A percentile compares a stretch with the other conserved stretches of the same genome.
Conservation (phyloP, 2,329 filamentous ascomycete genomes). For the Corinectria fuckeliana region DNA sequence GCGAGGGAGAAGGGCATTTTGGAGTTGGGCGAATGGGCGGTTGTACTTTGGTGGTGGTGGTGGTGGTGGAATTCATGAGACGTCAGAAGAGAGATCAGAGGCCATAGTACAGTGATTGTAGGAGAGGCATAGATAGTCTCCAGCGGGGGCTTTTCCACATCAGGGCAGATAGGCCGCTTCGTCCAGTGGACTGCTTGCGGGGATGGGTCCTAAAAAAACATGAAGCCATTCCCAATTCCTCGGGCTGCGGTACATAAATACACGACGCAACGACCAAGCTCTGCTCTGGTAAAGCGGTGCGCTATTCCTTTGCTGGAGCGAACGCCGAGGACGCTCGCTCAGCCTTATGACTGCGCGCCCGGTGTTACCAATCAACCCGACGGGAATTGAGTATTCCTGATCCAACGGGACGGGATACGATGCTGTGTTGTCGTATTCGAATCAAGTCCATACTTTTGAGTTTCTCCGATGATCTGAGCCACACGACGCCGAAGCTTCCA, state of each 20-base stretch:
- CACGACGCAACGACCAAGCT: too few species aligned
- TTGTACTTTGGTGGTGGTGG: neutral
- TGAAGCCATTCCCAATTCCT: neutral
- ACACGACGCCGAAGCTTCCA: neutral
- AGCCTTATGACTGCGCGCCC: neutral
- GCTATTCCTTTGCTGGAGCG: neutral
- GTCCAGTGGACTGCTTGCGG: neutral
- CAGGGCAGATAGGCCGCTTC: neutral
- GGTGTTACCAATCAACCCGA: neutral
- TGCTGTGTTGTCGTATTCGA: neutral
- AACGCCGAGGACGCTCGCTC: neutral
- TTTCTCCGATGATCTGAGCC: neutral
- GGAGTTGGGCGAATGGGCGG: too few species aligned
- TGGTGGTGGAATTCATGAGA: neutral
- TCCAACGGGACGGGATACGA: neutral
- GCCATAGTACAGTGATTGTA: too few species aligned
- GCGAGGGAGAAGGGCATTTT: slow-evolving; percentile 19
- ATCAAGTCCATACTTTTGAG: neutral
- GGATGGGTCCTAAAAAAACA: neutral
- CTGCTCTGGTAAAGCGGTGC: too few species aligned
- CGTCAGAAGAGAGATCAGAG: neutral
- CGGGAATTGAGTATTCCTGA: neutral
- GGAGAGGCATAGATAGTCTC: neutral
- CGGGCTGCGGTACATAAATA: neutral
- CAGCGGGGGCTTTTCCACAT: neutral